Conservation (phyloP, 2,329 filamentous ascomycete species). For the Laburnicola sp. region DNA sequence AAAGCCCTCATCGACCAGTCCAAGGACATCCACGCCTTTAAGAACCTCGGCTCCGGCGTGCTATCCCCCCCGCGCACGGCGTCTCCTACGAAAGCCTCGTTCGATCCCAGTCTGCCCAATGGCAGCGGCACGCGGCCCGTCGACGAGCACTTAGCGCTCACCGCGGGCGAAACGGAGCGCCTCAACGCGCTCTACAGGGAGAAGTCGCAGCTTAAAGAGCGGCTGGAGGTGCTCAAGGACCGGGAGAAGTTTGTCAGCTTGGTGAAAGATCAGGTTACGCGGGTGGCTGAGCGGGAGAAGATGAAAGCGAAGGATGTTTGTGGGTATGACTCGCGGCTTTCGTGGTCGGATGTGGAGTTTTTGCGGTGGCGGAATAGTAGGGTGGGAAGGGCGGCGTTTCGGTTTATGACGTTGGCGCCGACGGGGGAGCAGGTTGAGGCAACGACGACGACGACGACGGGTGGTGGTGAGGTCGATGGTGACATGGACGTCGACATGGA, state of each 20-base stretch:
- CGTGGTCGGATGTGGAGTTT: constrained; percentile 68
- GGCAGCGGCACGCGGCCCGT: constrained; percentile 12
- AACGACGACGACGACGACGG: too few species aligned
- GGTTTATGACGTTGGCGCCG: constrained; percentile 52
- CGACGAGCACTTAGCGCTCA: constrained; percentile 37
- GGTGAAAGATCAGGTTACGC: constrained; percentile 49
- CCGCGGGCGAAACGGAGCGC: constrained; percentile 44
- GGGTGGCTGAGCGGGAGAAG: constrained; percentile 50
- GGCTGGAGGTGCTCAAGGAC: constrained; percentile 51
- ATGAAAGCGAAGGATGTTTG: constrained; percentile 68
- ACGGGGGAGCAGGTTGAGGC: constrained; percentile 24
- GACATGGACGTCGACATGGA: too few species aligned
- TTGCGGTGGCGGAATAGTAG: constrained; percentile 59
- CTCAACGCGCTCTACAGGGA: constrained; percentile 48
- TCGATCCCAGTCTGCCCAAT: constrained; percentile 22
- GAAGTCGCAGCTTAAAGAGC: constrained; percentile 47
- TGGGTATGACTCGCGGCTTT: constrained; percentile 73
- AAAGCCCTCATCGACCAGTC: constrained; percentile 50
- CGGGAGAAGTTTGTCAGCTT: constrained; percentile 53
- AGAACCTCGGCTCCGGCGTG: constrained; percentile 58
- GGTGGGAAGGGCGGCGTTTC: constrained; percentile 59
- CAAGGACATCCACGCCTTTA: constrained; percentile 51
- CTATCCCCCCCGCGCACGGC: constrained; percentile 54
- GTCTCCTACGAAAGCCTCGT: constrained; percentile 39
- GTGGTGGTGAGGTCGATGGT: too few species aligned